phyloP scores from a whole-genome alignment of 2,329 filamentous ascomycete species.

The Drechslerella coelobrocha region DNA sequence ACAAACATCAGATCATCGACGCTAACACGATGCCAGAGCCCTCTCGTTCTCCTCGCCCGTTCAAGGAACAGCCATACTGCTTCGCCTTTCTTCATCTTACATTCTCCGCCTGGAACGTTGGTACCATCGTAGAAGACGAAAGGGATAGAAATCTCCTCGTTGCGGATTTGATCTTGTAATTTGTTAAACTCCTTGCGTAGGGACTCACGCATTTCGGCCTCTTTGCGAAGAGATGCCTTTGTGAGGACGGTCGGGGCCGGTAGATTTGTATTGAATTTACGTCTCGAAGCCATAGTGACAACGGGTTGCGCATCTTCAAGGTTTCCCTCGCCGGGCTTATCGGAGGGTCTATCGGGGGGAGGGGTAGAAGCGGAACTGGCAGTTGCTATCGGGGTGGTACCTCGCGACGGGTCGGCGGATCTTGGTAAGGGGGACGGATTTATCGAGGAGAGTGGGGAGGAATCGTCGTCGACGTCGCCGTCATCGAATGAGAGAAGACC shows the following conservation, averaged over 20 bases:
- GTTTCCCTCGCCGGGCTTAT: slow-evolving; percentile 53
- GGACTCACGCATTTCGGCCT: slow-evolving; percentile 77
- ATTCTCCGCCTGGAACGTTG: slow-evolving; percentile 75
- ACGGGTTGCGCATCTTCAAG: slow-evolving; percentile 20
- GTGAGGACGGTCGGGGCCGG: slow-evolving; percentile 76
- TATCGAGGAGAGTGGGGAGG: slow-evolving; percentile 35
- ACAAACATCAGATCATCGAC: slow-evolving; percentile 97
- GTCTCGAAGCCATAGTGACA: slow-evolving; percentile 4
- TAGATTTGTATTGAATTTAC: slow-evolving; percentile 61
- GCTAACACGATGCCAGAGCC: slow-evolving; percentile 88
- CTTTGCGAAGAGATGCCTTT: slow-evolving; percentile 76
- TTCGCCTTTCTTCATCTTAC: slow-evolving; percentile 90
- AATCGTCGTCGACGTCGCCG: slow-evolving; percentile 30
- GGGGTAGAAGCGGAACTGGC: slow-evolving; percentile 25
- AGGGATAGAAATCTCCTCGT: slow-evolving; percentile 85
- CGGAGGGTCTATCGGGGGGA: slow-evolving; percentile 21
- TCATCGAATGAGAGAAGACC: slow-evolving; percentile 49
- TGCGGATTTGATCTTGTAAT: slow-evolving; percentile 85
- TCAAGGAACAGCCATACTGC: slow-evolving; percentile 92
- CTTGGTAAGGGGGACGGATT: slow-evolving; percentile 38
- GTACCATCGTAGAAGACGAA: slow-evolving; percentile 98
- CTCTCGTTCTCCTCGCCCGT: slow-evolving; percentile 66
- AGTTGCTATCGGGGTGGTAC: slow-evolving; percentile 26
- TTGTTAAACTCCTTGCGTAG: slow-evolving; percentile 79
- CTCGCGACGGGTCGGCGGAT: slow-evolving; percentile 35